Evolutionary conservation across 2,329 filamentous ascomycete species (phyloP).

Genomic region (Aciculosporium take): DNA sequence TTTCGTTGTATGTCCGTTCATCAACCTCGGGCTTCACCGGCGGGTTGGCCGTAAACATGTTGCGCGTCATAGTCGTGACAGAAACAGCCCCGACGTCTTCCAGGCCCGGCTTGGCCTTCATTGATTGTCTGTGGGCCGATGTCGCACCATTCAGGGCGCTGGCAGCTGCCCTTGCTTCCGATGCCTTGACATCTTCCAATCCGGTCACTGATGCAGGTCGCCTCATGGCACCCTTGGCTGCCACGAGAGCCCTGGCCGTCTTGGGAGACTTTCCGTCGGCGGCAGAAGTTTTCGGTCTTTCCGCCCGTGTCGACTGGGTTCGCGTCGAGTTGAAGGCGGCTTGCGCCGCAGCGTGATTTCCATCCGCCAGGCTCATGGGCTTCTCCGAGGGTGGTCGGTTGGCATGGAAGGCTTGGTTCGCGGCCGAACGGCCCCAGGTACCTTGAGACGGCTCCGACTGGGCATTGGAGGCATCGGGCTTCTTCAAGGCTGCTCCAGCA

Average conservation of each 20-base stretch:
- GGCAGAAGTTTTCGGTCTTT: slow-evolving; percentile 18
- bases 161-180: slow-evolving; percentile 32
- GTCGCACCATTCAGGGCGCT: slow-evolving; percentile 64
- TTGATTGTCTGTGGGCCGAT: slow-evolving; percentile 43
- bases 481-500: slow-evolving; percentile 19
- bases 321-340: slow-evolving; percentile 25
- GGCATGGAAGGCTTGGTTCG: slow-evolving; percentile 49
- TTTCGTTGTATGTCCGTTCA: slow-evolving; percentile 57
- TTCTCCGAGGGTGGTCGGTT: slow-evolving; percentile 10
- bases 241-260: slow-evolving; percentile 46
- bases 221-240: slow-evolving; percentile 61
- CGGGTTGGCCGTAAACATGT: slow-evolving; percentile 67
- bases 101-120: slow-evolving; percentile 29
- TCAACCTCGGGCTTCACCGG: slow-evolving; percentile 58
- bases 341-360: slow-evolving; percentile 20
- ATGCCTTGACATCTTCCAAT: slow-evolving; percentile 5
- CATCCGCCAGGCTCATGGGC: slow-evolving; percentile 10
- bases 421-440: slow-evolving; percentile 52
- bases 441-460: slow-evolving; percentile 14
- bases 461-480: slow-evolving; percentile 5
- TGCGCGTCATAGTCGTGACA: slow-evolving; percentile 51
- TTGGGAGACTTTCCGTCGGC: slow-evolving; percentile 24
- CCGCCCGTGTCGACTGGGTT: slow-evolving; percentile 14
- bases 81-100: slow-evolving; percentile 54
- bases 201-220: slow-evolving; percentile 8